Evolutionary conservation across 129 eudicot genomes (phyloP), one percentile per base, ranked within the genome.

Genomic region (Glebionis coronaria): DNA sequence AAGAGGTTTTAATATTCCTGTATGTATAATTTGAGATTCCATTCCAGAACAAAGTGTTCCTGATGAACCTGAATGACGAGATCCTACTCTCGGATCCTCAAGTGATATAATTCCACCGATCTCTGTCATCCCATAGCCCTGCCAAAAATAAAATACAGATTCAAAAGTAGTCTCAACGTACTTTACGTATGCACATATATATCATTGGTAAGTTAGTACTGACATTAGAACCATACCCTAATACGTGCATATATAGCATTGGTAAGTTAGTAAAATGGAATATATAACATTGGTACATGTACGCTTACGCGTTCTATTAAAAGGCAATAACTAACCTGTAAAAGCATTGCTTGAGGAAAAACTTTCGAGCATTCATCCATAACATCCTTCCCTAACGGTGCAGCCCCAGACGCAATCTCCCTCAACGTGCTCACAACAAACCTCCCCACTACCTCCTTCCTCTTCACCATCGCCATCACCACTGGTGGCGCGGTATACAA

Each of bases 31-130:
- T 80, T 83, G 79, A 16, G 88, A 54, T 79, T 85, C 96, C 61
- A 82, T 75, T 74, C 88, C 96, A 9, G 88, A 81, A 78, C 50
- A 80, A 67, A 88, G 87, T 55, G 44, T 29, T 65, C 96, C 96
- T 11, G 87, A 68, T 50, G 96, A 81, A 40, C 90, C 93, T 18
- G 90, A 73, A 72, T 74, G 83, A 19, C 78, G 45, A 55, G 78
- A 63, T 6, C 85, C 90, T 14, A 53, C 57, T 54, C 73, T 35
- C 65, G 78, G 25, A 70, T 79, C 53, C 80, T 89, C 96, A 12
- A 81, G 8, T 15, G 87, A 73, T 72, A 83, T 77, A 23, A 89
- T 83, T 40, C 90, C 93, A 71, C 85, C 75, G 3, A 82, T 46
- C 68, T 81, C 85, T 0, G 85, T 81, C 82, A 81, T 71, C 10